Base-by-base conservation (phyloP, 495 filamentous ascomycete species). In the Chaetomium fimeti region DNA sequence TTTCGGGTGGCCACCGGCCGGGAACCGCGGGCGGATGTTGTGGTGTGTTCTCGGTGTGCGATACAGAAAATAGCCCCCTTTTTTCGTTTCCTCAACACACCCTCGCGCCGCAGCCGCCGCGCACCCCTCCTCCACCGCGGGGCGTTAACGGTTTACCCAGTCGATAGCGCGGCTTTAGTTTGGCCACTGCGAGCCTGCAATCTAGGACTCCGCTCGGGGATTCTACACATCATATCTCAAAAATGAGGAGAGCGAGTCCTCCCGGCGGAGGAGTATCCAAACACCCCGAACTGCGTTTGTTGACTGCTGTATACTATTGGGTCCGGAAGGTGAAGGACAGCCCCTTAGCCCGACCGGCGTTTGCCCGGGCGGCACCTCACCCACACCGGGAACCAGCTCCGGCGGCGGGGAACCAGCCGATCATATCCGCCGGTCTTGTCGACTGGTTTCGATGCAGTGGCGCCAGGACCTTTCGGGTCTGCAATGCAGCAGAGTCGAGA, bases 1-100 rank as follows among this genome's bases (percentile, higher is more conserved):
- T 52, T 53, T 61, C 47, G 59, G 59, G 59, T 43, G 32, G 48
- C 29, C 47, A 20, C 43, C 36, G 57, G 43, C 59, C 43, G 43
- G 45, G n/a, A 25, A 51, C 15, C 27, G 15, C 18, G 49, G 25
- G 49, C 25, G 49, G 32, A 36, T 9, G 29, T 16, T 57, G 54
- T 42, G 52, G 54, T 40, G 32, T 57, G 32, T 5, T 36, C 18
- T 20, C 29, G 32, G 24, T 57, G 40, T 48, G 38, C 42, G 20
- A 29, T 32, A 11, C 42, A 47, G 47, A 45, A 27, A 11, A 59
- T 25, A 15, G 24, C 38, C 22, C 25, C 25, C 25, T 28, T 15
- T 13, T 13, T 12, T 2, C 15, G 12, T 15, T n/a, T 13, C 49
- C 4, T 52, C 24, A 32, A 59, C 56, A n/a, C 56, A 47, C 40